phyloP scores from a whole-genome alignment of 1,284 basidiomycete genomes.

The Cutaneotrichosporon cutaneum region DNA sequence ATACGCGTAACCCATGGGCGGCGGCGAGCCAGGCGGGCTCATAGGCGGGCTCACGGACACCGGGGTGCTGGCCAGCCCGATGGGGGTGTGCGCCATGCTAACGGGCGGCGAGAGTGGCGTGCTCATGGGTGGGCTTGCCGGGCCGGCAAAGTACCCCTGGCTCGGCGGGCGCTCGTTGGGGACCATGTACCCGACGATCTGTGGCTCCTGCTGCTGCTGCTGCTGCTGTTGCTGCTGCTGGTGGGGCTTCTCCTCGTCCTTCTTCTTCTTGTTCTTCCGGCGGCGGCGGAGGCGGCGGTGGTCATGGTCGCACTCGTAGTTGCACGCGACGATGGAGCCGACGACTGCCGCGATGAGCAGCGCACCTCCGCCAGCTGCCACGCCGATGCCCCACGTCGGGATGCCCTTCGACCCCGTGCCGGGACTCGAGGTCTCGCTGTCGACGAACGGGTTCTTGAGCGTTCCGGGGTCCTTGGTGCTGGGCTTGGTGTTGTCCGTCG shows the following conservation, averaged over 20 bases:
- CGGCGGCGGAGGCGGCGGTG: not conserved
- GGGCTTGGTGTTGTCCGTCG: not conserved
- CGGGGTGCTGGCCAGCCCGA: too few relatives aligned
- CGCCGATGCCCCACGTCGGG: slow-evolving; percentile 5
- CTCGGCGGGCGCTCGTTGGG: not conserved
- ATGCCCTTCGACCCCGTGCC: not conserved
- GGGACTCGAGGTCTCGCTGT: not conserved
- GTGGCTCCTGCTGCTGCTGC: not conserved
- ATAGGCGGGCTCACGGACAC: not conserved
- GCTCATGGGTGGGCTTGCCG: not conserved
- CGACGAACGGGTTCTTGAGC: not conserved
- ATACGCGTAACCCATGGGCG: not conserved
- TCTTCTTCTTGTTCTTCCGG: slow-evolving; percentile 1
- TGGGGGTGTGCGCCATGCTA: slow-evolving; percentile 1
- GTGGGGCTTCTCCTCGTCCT: not conserved
- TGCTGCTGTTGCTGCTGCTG: not conserved
- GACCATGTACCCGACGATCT: not conserved
- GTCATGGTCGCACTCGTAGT: slow-evolving; percentile 5
- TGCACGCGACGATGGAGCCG: not conserved
- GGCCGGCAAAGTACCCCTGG: not conserved
- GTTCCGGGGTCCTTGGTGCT: not conserved
- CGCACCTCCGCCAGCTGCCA: not conserved
- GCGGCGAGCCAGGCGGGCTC: slow-evolving; percentile 2
- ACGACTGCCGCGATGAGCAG: not conserved
- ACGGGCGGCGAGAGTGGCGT: not conserved